These are phyloP conservation scores for Mortierella sp. DNA, from an alignment of 371 early-diverging fungal genomes.

Conservation along the genomic window DNA sequence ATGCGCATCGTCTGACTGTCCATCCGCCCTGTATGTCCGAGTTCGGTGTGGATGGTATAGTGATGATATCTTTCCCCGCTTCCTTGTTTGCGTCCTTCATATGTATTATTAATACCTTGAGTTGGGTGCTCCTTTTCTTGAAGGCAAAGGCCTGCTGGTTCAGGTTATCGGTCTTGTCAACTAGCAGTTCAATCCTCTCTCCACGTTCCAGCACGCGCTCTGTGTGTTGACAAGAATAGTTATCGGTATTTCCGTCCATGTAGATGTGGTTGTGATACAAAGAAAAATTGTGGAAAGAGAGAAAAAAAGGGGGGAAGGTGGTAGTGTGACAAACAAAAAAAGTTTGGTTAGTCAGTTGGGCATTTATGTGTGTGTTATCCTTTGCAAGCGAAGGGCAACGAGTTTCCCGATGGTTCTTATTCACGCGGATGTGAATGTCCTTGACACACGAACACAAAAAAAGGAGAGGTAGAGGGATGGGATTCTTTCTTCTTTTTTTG, in stretches of 20 bases:
- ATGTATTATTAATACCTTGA: constrained; percentile 66
- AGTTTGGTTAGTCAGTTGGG: background rate
- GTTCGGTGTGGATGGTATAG: no score
- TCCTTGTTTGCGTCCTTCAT: background rate
- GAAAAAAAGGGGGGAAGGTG: no score
- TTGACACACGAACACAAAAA: background rate
- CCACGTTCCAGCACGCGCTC: constrained; percentile 93
- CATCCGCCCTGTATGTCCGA: no score
- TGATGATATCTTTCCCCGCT: no score
- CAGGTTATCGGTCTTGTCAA: constrained; percentile 92
- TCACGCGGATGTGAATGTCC: background rate
- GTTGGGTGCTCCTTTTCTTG: constrained; percentile 88
- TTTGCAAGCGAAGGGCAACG: background rate
- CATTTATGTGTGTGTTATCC: background rate
- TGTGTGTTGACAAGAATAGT: constrained; percentile 10
- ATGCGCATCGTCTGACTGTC: no score
- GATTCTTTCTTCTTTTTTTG: background rate
- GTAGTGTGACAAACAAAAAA: no score
- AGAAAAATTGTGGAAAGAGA: no score
- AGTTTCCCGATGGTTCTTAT: background rate
- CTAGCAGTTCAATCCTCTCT: constrained; percentile 91
- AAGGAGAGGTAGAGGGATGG: background rate
- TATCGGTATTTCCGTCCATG: background rate
- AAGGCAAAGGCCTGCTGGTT: constrained; percentile 93
- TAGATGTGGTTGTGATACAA: no score